Evolutionary conservation across 164 flowering plant species (phyloP).

Genomic region (Vitis rupestris): DNA sequence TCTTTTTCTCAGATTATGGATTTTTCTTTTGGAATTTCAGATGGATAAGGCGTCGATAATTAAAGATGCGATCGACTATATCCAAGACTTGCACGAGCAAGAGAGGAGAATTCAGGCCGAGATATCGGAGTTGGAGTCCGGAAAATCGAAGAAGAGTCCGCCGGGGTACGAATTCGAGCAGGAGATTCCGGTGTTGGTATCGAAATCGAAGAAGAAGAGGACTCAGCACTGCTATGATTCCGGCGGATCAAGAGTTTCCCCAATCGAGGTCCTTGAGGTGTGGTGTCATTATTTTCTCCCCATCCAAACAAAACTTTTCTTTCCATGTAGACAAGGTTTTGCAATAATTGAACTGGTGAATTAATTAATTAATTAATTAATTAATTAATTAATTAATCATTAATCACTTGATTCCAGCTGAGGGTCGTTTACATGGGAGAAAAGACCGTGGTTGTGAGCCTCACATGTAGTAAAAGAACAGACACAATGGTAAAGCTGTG

Average conservation of each 20-base stretch:
- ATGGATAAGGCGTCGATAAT: conserved; percentile 91
- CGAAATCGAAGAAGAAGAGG: conserved; percentile 43
- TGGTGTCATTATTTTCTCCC: conserved; percentile 8
- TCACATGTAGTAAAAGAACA: conserved; percentile 60
- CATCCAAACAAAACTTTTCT: conserved; percentile 1
- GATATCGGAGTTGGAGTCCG: conserved; percentile 51
- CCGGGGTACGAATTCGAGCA: conserved; percentile 9
- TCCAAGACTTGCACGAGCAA: conserved; percentile 70
- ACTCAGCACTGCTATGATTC: conserved; percentile 27
- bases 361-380: background rate
- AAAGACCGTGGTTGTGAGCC: conserved; percentile 54
- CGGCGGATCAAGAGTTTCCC: conserved; percentile 22
- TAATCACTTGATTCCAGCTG: conserved; percentile 37
- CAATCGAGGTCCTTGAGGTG: conserved; percentile 65
- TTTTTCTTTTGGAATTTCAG: conserved; percentile 25
- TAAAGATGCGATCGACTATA: conserved; percentile 74
- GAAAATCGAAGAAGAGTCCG: conserved; percentile 24
- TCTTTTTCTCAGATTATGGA: no score
- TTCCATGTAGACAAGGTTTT: background rate
- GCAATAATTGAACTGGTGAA: background rate
- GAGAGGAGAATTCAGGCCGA: conserved; percentile 54
- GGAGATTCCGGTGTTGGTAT: conserved; percentile 10
- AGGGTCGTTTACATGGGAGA: conserved; percentile 65
- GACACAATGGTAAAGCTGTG: conserved; percentile 83
- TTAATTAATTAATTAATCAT: background rate